Conservation (phyloP, 176 grass and related monocot genomes). For the Aegilops umbellulata region DNA sequence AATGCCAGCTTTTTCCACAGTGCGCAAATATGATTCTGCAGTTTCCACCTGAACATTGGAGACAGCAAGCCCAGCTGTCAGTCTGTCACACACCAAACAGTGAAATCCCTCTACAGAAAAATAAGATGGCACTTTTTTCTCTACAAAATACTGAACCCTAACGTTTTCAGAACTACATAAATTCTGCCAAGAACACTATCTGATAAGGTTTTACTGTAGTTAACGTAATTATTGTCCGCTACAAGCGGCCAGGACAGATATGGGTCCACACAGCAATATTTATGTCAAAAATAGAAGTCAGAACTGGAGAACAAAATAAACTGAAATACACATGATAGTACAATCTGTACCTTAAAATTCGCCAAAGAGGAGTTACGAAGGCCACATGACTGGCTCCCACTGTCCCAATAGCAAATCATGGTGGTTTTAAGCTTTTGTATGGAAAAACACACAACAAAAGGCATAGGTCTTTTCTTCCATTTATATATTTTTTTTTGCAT, state of each 20-base stretch:
- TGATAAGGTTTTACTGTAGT: background rate
- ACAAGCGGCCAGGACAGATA: background rate
- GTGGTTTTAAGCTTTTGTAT: background rate
- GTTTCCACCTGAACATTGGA: constrained; percentile 67
- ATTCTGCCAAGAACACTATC: background rate
- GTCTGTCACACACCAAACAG: background rate
- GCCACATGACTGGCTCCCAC: constrained; percentile 78
- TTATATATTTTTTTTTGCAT: background rate
- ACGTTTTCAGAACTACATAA: too few relatives aligned
- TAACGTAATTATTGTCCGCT: background rate
- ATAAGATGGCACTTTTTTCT: background rate
- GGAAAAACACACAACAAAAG: background rate
- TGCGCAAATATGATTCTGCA: constrained; percentile 80
- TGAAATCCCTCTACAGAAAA: background rate
- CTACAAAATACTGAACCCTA: too few relatives aligned
- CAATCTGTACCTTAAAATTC: constrained; percentile 63
- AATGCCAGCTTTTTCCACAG: constrained; percentile 66
- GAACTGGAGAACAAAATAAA: background rate
- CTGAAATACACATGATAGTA: background rate
- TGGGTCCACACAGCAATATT: background rate
- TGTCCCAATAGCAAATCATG: constrained; percentile 38
- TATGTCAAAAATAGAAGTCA: constrained; percentile 1
- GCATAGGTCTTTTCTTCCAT: background rate
- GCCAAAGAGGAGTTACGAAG: constrained; percentile 82
- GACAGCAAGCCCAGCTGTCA: background rate